Base-by-base conservation (phyloP, 352 stramenopile species). In the Pythium pyrilobum region DNA sequence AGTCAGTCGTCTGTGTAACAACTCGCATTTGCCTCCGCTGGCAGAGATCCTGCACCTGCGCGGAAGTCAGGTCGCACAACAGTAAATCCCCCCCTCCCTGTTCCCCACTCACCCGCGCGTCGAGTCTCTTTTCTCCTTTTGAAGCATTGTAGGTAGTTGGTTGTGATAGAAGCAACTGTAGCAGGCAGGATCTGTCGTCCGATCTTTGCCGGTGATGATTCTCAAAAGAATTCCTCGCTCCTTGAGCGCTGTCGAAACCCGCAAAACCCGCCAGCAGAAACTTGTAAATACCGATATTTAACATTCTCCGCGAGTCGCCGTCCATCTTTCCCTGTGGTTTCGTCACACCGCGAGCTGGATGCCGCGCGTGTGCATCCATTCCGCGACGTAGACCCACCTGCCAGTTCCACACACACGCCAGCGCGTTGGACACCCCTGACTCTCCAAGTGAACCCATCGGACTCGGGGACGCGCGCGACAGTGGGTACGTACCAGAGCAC, bases 11-110 rank as follows among this genome's bases (percentile, higher is more conserved):
- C 59, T 67, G 34, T 77, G 76, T 31, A 62, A 62, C 32, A 85
- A 72, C 64, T 75, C 64, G 36, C 70, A 80, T 20, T 54, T 90
- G 45, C 80, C 80, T 27, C 85, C 80, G 6, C 60, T 90, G 18
- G 70, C 80, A 2, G 59, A 90, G 65, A 90, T 90, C 50, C 51
- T 90, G 41, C 80, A 90, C 49, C 65, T 90, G 4, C 68, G 72
- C n/a, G 76, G 73, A 16, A 67, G 53, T 31, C 59, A 67, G 40
- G 52, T 59, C n/a, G 59, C 42, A n/a, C 52, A 62, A 42, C 59
- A 67, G 48, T 67, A 40, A 56, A 25, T 15, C 18, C 15, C 6
- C 28, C 1, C 9, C 21, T 44, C 34, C 16, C 41, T 2, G 25
- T n/a, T n/a, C n/a, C n/a, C n/a, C 20, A 21, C 5, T 44, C 31